These are phyloP conservation scores for Vinca minor DNA, from an alignment of 257 asterid genomes.

Conservation along the genomic window DNA sequence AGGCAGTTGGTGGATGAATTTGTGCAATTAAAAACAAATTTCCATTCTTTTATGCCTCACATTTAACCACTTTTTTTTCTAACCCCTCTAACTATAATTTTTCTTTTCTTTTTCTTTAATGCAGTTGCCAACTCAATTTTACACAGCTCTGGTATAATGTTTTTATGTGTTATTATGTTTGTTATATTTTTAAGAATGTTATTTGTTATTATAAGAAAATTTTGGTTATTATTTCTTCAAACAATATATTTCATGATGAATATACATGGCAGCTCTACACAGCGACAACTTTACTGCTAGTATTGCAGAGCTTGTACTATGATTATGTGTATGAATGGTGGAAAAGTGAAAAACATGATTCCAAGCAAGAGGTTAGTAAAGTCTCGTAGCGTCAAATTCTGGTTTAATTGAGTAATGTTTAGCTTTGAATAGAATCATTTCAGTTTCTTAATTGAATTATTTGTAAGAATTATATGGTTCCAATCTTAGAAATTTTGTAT, in stretches of 20 bases:
- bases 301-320: slow-evolving; percentile 69
- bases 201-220: neutral
- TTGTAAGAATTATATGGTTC: too few species aligned
- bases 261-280: slow-evolving; percentile 61
- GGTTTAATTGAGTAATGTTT: too few species aligned
- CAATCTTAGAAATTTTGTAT: too few species aligned
- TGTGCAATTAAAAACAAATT: neutral
- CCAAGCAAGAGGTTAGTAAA: slow-evolving; percentile 49
- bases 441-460: too few species aligned
- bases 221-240: neutral
- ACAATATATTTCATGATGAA: neutral
- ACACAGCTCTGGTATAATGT: slow-evolving; percentile 72
- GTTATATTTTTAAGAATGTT: neutral
- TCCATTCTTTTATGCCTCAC: too few species aligned
- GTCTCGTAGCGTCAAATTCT: too few species aligned
- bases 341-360: slow-evolving; percentile 22
- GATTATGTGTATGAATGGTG: slow-evolving; percentile 41
- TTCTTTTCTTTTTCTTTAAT: slow-evolving; percentile 9
- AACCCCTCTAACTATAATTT: neutral
- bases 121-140: slow-evolving; percentile 91
- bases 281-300: slow-evolving; percentile 50
- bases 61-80: too few species aligned
- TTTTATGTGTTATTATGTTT: neutral
- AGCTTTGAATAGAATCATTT: too few species aligned
- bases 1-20: neutral